Evolutionary conservation across 768 basidiomycete genomes (phyloP), one percentile per base, ranked within the genome.

Genomic region (Collybia sordida): DNA sequence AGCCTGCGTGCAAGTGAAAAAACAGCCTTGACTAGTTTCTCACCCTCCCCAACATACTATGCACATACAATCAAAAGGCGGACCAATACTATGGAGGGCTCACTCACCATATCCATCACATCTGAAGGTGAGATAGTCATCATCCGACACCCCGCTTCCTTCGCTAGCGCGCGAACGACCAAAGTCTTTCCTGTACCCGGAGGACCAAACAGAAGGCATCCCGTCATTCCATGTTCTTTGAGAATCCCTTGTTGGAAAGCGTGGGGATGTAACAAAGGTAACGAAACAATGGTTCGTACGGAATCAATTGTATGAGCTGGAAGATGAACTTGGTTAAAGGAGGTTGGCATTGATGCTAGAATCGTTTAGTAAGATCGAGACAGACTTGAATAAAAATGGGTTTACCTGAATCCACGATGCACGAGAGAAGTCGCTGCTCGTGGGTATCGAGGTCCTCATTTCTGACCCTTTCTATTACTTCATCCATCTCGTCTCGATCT

Each of bases 61-160:
- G 19, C 24, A 4, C 27, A 31, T 6, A 25, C 18, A 12, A 42
- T 53, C 18, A 45, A 35, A 9, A 40, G 22, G 5, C 24, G 21
- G 51, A 6, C 49, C 54, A 42, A 3, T 50, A 23, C 35, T 21
- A 37, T 25, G 37, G 28, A 22, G 31, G 14, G 9, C 9, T 46
- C 51, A 64, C 78, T 40, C 53, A 91, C 91, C 91, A 95, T 95
- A 64, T 97, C 93, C 85, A 95, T 93, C 40, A 98, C 90, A 62
- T 98, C 94, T 8, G 93, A 92, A 5, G 94, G 92, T 38, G 90
- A 87, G 42, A 98, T 78, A 9, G 85, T 82, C 61, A 98, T 70
- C 94, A 98, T 98, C 43, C 92, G 79, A 57, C 93, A 94, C 3
- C 93, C 95, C 42, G 92, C 92, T 66, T 97, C 94, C 60, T 88